Base-by-base conservation (phyloP, 306 rosid species). In the Chamaecrista fasciculata region DNA sequence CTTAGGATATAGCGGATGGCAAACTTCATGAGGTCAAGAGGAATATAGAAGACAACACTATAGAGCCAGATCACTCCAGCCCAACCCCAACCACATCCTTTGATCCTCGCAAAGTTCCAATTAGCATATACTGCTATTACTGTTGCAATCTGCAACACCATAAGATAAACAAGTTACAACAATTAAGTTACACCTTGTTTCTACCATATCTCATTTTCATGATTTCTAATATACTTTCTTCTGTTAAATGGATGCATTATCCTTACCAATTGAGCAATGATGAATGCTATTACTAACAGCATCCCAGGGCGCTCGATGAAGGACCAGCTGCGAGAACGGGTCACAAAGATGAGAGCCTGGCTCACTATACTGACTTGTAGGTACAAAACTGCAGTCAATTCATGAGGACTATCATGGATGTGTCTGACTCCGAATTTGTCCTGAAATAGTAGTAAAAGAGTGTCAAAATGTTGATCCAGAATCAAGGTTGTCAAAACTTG, bases 291-390 rank as follows among this genome's bases (percentile, higher is more conserved):
- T 0, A 94, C 6, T 28, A 94, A 67, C 2, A 91, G 81, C 66
- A 76, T 2, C 78, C 99, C 99, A 7, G 99, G 99, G 64, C 96
- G 94, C 78, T 94, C 99, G 15, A 80, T 0, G 9, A 12, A 94
- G 62, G 99, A 94, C 97, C 97, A 94, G 84, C 96, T 77, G 9
- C 99, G 97, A 4, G 99, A 94, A 39, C 99, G 87, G 40, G 99
- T 94, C 1, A 94, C 99, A 11, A 94, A 94, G 43, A 94, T 94
- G 57, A 94, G 82, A 29, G 99, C 97, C 83, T 94, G 99, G 76
- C 99, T 94, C 56, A 94, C 96, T 75, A 94, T 94, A 81, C 99
- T 94, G 79, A 94, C 99, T 94, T 94, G 99, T 29, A 94, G 84
- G 75, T 94, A 94, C 72, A 94, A 53, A 58, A 97, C 99, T 69